These are phyloP conservation scores for Lachnellula arida DNA, from an alignment of 2,329 filamentous ascomycete genomes.

Conservation along the genomic window DNA sequence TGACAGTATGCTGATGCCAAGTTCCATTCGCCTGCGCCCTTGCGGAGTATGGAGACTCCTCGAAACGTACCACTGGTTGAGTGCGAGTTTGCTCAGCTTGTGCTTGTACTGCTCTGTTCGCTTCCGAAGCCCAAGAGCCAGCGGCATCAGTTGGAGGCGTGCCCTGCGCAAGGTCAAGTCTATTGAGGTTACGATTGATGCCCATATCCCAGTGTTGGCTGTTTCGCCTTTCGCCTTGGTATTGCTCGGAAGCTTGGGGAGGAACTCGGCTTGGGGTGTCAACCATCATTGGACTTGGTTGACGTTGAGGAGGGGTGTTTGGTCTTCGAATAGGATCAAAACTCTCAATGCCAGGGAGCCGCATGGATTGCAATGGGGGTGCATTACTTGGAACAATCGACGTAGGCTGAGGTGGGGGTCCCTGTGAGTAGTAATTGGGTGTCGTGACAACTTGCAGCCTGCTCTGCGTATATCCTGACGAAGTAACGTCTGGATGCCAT, in stretches of 20 bases:
- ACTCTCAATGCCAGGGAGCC: conserved; percentile 85
- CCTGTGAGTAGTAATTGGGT: conserved; percentile 50
- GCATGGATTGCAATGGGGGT: conserved; percentile 53
- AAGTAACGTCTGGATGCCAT: conserved; percentile 75
- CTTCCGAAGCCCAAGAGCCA: conserved; percentile 53
- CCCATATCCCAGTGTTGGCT: conserved; percentile 59
- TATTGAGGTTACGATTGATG: conserved; percentile 60
- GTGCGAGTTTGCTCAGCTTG: conserved; percentile 49
- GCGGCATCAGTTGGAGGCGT: conserved; percentile 49
- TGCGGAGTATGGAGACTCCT: conserved; percentile 41
- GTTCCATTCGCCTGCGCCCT: conserved; percentile 25
- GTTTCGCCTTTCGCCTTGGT: conserved; percentile 42
- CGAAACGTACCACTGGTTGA: conserved; percentile 49
- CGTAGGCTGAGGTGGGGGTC: conserved; percentile 22
- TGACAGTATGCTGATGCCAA: conserved; percentile 39
- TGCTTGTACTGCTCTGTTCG: conserved; percentile 49
- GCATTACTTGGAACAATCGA: conserved; percentile 28
- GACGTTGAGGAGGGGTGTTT: conserved; percentile 57
- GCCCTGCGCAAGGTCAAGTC: conserved; percentile 57
- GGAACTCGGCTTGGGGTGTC: conserved; percentile 42
- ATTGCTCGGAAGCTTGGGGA: conserved; percentile 16
- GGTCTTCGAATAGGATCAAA: conserved; percentile 72
- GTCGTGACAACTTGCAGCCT: conserved; percentile 72
- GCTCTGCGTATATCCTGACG: conserved; percentile 55
- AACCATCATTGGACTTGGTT: conserved; percentile 72